Percentiles rank a stretch among this genome's conserved stretches.
Conservation (phyloP, 202 grass and related monocot genomes). For the Carex sylvatica region DNA sequence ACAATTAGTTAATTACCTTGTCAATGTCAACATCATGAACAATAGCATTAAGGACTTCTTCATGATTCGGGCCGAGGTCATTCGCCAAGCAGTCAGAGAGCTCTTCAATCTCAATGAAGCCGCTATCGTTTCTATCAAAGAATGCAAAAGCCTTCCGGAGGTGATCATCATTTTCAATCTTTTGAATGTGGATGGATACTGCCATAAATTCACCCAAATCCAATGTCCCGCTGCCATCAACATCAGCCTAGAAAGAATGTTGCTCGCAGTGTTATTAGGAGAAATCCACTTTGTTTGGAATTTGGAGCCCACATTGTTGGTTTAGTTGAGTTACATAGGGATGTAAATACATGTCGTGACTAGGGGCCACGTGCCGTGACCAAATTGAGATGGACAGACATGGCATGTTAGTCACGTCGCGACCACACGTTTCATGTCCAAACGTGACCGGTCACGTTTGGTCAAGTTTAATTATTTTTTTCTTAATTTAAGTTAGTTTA, state of each 20-base stretch:
- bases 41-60: conserved; percentile 75
- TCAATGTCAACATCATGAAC: conserved; percentile 75
- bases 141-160: conserved; percentile 75
- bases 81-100: conserved; percentile 57
- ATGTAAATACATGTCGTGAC: too few species aligned
- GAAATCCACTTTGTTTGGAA: neutral
- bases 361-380: too few species aligned
- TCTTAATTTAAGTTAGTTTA: too few species aligned
- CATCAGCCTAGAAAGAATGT: conserved; percentile 61
- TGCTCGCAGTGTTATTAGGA: conserved; percentile 3
- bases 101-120: conserved; percentile 93
- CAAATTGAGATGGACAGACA: too few species aligned
- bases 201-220: conserved; percentile 84
- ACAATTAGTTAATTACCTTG: conserved; percentile 44
- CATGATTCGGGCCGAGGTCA: conserved; percentile 61
- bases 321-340: neutral
- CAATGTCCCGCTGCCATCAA: conserved; percentile 66
- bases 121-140: conserved; percentile 68
- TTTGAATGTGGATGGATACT: conserved; percentile 74
- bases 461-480: too few species aligned
- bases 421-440: too few species aligned
- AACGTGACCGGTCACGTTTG: too few species aligned
- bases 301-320: neutral
- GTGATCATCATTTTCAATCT: conserved; percentile 78
- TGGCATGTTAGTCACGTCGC: too few species aligned